Evolutionary conservation across 352 stramenopile genomes (phyloP), one percentile per base, ranked within the genome.

Genomic region (Aphanomyces invadans): DNA sequence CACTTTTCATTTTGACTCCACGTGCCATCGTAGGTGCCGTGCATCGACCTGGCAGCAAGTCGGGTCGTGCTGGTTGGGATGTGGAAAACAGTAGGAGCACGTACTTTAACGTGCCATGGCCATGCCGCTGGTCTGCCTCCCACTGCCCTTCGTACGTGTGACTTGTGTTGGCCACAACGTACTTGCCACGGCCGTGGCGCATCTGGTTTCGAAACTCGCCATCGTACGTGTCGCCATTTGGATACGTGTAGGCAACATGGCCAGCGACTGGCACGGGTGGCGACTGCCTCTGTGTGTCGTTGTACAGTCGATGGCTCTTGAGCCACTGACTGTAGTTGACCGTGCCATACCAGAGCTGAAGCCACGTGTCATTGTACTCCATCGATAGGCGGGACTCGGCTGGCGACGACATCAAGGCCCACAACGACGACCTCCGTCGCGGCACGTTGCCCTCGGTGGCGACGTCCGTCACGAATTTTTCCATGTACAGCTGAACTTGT

Each of bases 91-190:
- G 53, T 21, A 17, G 0, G 17, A 4, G 33, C 12, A 25, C 10
- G 19, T 67, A 67, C 19, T 54, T 93, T 4, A 95, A 64, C 1
- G 90, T 71, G 4, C 87, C 87, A 29, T 80, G 78, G 4, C 85
- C 87, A 55, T 94, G 83, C 1, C 87, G 79, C 36, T 73, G 56
- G 31, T 93, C 81, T 31, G 75, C 62, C 3, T 69, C 36, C 85
- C 85, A 95, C 21, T 87, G 73, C 7, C 87, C 87, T 68, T 92
- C 82, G 63, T 89, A 90, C 29, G 84, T 77, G 63, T 80, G 87
- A 54, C 87, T 87, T 17, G 85, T 94, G 57, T 79, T 70, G 60
- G 79, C 76, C 60, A 92, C 87, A 19, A 86, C 62, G 68, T 94
- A 94, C 3, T 87, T 70, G 4, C 87, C 87, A 51, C 75, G 81